Evolutionary conservation across 495 filamentous ascomycete species (phyloP).

Genomic region (Lasiosphaeria ovina): DNA sequence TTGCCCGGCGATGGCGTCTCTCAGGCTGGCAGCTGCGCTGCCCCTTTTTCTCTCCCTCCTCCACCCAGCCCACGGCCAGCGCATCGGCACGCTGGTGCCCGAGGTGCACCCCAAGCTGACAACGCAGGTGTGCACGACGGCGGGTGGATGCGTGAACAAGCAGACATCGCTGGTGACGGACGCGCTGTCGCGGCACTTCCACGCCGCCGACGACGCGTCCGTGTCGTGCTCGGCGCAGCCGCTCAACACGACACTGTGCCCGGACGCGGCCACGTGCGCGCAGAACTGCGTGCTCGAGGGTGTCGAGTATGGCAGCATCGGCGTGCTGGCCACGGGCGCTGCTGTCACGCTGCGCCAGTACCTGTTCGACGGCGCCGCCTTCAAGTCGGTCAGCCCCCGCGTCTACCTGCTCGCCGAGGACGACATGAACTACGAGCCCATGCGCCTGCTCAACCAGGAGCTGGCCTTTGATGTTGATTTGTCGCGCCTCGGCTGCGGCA

Average conservation of each 20-base stretch:
- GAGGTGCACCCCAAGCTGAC: conserved; percentile 52
- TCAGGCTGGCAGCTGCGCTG: conserved; percentile 14
- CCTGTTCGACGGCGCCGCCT: conserved; percentile 29
- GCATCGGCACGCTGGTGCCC: conserved; percentile 31
- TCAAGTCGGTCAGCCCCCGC: conserved; percentile 47
- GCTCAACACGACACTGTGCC: conserved; percentile 47
- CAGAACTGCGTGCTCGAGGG: conserved; percentile 50
- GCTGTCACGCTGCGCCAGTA: conserved; percentile 47
- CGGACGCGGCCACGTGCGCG: conserved; percentile 49
- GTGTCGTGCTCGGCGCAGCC: conserved; percentile 42
- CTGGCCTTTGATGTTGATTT: conserved; percentile 64
- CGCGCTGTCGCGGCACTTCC: conserved; percentile 46
- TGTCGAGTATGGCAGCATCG: conserved; percentile 44
- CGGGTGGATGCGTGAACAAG: conserved; percentile 44
- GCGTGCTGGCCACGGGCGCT: conserved; percentile 43
- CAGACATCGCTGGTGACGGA: conserved; percentile 52
- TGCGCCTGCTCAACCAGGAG: conserved; percentile 58
- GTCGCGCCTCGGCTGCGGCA: conserved; percentile 59
- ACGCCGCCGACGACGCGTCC: conserved; percentile 35
- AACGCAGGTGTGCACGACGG: conserved; percentile 48
- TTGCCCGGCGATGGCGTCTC: not conserved
- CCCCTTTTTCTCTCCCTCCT: conserved; percentile 9
- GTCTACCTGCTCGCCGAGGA: conserved; percentile 58
- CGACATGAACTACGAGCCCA: conserved; percentile 57
- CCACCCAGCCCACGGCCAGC: conserved; percentile 15